Base-by-base conservation (phyloP, 2,329 filamentous ascomycete genomes). In the Colletotrichum limetticola region DNA sequence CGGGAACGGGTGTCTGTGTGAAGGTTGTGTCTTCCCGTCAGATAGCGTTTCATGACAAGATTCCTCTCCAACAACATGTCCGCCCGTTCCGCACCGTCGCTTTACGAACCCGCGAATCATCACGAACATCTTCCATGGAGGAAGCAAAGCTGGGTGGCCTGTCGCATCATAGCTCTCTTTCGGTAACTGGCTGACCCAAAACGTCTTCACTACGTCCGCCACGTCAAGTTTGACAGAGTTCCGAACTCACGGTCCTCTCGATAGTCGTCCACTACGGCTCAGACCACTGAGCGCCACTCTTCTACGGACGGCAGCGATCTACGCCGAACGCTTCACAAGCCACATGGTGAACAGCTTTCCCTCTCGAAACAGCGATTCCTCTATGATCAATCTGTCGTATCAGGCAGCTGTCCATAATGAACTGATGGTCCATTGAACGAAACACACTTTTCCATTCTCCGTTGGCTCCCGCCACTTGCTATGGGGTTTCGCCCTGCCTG, bases 1-100 rank as follows among this genome's bases (percentile, higher is more conserved):
- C 62, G 68, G 57, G 68, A 71, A 68, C 68, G 57, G 56, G 57
- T 68, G 68, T 68, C 68, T 59, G 64, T 68, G 64, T 52, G 68
- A 72, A 46, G 32, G 59, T 42, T 37, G 22, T 57, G 30, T 56
- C 37, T 30, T 53, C 11, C 35, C 60, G 24, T 57, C 49, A 35
- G 60, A 65, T 26, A 30, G 56, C 56, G 71, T 73, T 73, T 73
- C 71, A 73, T 57, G 66, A n/a, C 56, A 24, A 35, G 35, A 57
- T 46, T 49, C 46, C 22, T 26, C 22, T 26, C 37, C 37, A 42
- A 19, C 55, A 22, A 35, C 30, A 56, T 8, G 30, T 22, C 42
- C 35, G 55, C 62, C 52, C 32, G 35, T 66, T 16, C 26, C 35
- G 32, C 63, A 46, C 62, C 32, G 9, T 7, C 37, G 37, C 37